A percentile compares a stretch with the other conserved stretches of the same genome.
Conservation (phyloP, 2,329 filamentous ascomycete genomes). For the Talaromyces sp. region DNA sequence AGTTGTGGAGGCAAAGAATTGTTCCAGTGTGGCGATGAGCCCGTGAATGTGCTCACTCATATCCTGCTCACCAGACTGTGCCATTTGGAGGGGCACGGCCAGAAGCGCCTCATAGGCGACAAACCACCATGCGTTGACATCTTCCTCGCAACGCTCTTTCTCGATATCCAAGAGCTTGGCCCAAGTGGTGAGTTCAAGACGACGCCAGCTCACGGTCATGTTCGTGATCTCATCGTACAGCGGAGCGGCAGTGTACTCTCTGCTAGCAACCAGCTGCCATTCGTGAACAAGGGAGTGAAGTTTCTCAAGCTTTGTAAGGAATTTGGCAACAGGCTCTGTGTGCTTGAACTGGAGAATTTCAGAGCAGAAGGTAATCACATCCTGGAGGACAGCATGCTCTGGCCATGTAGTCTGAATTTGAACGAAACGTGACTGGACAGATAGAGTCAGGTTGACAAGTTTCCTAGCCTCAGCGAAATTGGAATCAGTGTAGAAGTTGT, state of each 20-base stretch:
- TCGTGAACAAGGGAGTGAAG: conserved; percentile 84
- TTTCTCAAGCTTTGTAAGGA: conserved; percentile 84
- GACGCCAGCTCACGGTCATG: conserved; percentile 83
- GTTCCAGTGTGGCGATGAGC: conserved; percentile 74
- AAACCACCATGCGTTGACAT: conserved; percentile 93
- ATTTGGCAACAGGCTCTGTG: conserved; percentile 80
- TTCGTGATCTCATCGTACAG: conserved; percentile 79
- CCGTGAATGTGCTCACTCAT: conserved; percentile 66
- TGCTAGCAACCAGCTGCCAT: conserved; percentile 92
- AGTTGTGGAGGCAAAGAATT: conserved; percentile 77
- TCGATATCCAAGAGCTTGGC: conserved; percentile 85
- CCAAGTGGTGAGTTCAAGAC: conserved; percentile 91
- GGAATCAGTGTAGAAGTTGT: conserved; percentile 87
- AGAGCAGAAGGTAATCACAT: conserved; percentile 75
- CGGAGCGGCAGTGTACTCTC: conserved; percentile 68
- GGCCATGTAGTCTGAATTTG: conserved; percentile 67
- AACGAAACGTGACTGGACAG: conserved; percentile 71
- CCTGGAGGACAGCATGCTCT: conserved; percentile 76
- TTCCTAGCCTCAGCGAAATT: conserved; percentile 77
- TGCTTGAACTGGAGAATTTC: conserved; percentile 75
- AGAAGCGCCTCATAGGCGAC: conserved; percentile 90
- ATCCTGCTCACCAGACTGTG: conserved; percentile 60
- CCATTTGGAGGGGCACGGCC: conserved; percentile 70
- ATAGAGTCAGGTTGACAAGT: conserved; percentile 69
- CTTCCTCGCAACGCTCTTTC: conserved; percentile 70